Conservation (phyloP, 495 filamentous ascomycete genomes). For the Annulohypoxylon maeteangense region DNA sequence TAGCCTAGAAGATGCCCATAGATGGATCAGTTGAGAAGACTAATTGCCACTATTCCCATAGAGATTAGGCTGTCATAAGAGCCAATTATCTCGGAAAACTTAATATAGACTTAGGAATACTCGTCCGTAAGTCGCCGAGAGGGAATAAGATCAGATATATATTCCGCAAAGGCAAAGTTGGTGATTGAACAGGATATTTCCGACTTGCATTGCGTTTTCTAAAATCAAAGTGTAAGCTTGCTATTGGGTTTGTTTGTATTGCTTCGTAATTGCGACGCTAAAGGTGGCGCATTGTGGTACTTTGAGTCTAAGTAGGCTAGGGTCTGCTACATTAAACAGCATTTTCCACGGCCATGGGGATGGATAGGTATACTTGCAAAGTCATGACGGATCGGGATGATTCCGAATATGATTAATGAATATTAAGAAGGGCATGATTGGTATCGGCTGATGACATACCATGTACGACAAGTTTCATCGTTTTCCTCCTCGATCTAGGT, state of each 20-base stretch:
- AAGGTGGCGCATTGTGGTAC: neutral
- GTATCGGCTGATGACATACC: constrained; percentile 13
- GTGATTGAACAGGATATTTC: neutral
- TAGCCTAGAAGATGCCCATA: neutral
- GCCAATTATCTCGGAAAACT: neutral
- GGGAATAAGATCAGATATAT: neutral
- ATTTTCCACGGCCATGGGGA: constrained; percentile 2
- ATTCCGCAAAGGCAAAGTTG: neutral
- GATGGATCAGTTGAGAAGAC: neutral
- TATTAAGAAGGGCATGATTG: constrained; percentile 1
- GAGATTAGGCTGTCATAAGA: neutral
- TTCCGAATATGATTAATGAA: neutral
- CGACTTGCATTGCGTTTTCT: neutral
- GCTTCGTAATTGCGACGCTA: neutral
- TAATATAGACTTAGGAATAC: neutral
- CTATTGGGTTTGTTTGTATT: constrained; percentile 1
- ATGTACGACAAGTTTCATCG: constrained; percentile 2
- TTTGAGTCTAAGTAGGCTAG: neutral
- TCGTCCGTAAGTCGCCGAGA: neutral
- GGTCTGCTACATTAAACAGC: constrained; percentile 4
- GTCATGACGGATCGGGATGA: constrained; percentile 15
- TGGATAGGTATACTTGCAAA: neutral
- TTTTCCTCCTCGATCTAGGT: constrained; percentile 13
- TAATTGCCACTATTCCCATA: neutral
- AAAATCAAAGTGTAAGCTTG: constrained; percentile 14